These are phyloP conservation scores for Leptographium lundbergii DNA, from an alignment of 2,329 filamentous ascomycete genomes.

Conservation along the genomic window DNA sequence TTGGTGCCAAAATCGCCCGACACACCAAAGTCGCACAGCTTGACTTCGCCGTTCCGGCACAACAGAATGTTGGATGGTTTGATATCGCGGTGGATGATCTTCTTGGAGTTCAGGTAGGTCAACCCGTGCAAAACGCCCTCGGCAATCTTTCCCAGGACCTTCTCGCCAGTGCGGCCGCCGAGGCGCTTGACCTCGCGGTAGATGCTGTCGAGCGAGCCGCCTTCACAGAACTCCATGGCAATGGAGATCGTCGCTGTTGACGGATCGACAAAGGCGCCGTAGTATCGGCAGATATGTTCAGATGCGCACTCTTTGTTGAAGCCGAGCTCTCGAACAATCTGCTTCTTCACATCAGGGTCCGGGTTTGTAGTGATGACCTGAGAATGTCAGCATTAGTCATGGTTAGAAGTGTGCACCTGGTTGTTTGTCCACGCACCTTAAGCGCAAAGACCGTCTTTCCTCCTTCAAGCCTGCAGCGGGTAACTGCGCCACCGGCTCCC, in stretches of 20 bases:
- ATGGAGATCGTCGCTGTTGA: constrained; percentile 96
- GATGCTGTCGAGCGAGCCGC: constrained; percentile 88
- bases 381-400: not conserved
- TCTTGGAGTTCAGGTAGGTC: constrained; percentile 87
- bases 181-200: constrained; percentile 96
- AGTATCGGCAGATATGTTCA: constrained; percentile 93
- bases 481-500: constrained; percentile 91
- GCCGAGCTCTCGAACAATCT: constrained; percentile 88
- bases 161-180: constrained; percentile 88
- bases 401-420: not conserved
- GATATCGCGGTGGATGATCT: constrained; percentile 98
- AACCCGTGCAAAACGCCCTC: constrained; percentile 89
- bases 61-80: constrained; percentile 96
- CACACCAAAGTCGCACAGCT: constrained; percentile 96
- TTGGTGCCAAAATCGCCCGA: constrained; percentile 97
- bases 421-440: constrained; percentile 52
- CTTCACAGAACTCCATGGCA: constrained; percentile 98
- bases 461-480: constrained; percentile 74
- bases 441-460: constrained; percentile 92
- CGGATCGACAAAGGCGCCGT: constrained; percentile 91
- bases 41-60: constrained; percentile 84
- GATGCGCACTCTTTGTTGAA: constrained; percentile 98
- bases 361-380: constrained; percentile 97
- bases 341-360: constrained; percentile 95
- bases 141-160: constrained; percentile 91